Evolutionary conservation across 805 yeast genomes (phyloP), one percentile per base, ranked within the genome.

Genomic region (Metschnikowia santaceciliae): DNA sequence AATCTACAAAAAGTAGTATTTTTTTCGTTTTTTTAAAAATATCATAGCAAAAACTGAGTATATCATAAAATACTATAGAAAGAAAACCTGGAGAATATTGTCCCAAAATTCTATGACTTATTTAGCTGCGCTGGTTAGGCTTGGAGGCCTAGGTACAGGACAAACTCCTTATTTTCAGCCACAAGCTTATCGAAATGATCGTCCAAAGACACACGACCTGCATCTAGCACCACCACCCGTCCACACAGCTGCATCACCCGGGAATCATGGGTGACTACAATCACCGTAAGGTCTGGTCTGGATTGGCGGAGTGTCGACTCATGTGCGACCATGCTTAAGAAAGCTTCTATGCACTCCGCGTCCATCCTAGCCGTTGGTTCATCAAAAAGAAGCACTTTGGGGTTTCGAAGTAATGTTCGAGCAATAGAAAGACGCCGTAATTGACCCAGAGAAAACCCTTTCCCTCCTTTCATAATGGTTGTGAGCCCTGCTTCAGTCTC

Each of bases 291-390:
- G 1, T 47, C 38, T 22, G 46, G 60, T 36, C 63, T 70, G 0
- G 48, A 49, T 20, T 59, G 56, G 3, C 41, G 56, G 4, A 56
- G 45, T n/a, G 43, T 30, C 22, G 50, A 60, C 14, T 70, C 65
- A 1, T 61, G 57, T 11, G 58, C 48, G 0, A 92, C 70, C 51
- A 88, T 56, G 1, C 74, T 61, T 14, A 75, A 69, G n/a, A 94
- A 77, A 1, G 64, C 61, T 6, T 61, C 58, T 0, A 86, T 66
- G 55, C 84, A 86, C 17, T 74, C 78, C 0, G 84, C 74, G 63
- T 94, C 99, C 45, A 94, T 71, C 0, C 96, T 87, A 0, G 97
- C 84, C 0, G 98, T 90, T 58, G 91, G 85, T 64, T 94, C 99
- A 67, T 94, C 99, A 45, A 94, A 66, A 5, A 94, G 74, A n/a